Base-by-base conservation (phyloP, 2,329 filamentous ascomycete species). In the Xylaria hypoxylon region DNA sequence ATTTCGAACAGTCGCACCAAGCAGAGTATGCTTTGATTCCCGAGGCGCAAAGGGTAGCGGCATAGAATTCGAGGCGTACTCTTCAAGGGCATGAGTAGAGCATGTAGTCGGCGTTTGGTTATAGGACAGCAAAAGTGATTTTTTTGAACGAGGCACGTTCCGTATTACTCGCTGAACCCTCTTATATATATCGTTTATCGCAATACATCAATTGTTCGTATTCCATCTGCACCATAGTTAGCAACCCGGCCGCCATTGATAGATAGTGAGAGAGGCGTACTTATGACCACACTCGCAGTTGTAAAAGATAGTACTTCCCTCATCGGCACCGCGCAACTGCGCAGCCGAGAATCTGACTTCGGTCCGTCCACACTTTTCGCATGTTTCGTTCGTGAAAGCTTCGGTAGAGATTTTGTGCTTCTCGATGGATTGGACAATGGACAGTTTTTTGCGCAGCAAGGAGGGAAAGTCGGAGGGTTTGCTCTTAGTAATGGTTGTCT, bases 281-380 rank as follows among this genome's bases (percentile, higher is more conserved):
- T 92, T 94, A 80, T 93, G 84, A 65, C 93, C 92, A 77, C 94
- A 97, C 64, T 63, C 89, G 81, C 94, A 97, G 67, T 86, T 90
- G 81, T 93, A 97, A 76, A 97, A 96, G 61, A 97, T 88, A 0
- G 95, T 97, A 71, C 91, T 93, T 68, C 96, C 96, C 87, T 98
- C 95, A 79, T 99, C 96, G 61, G 95, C 96, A 83, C 94, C 90
- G 73, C 95, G 90, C 74, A 97, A 82, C 79, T 99, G 96, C 67
- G 93, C 88, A 2, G 91, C 91, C 56, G 93, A 92, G 78, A 90
- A 98, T 73, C 89, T 91, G 79, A 98, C 93, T 77, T 97, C 90
- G 59, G 89, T 89, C 59, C 89, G 85, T 17, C 91, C 93, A 78
- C 96, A 98, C 75, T 93, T 90, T 51, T 90, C 87, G 77, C 96